Base-by-base conservation (phyloP, 2,329 filamentous ascomycete species). In the Talaromyces sp. region DNA sequence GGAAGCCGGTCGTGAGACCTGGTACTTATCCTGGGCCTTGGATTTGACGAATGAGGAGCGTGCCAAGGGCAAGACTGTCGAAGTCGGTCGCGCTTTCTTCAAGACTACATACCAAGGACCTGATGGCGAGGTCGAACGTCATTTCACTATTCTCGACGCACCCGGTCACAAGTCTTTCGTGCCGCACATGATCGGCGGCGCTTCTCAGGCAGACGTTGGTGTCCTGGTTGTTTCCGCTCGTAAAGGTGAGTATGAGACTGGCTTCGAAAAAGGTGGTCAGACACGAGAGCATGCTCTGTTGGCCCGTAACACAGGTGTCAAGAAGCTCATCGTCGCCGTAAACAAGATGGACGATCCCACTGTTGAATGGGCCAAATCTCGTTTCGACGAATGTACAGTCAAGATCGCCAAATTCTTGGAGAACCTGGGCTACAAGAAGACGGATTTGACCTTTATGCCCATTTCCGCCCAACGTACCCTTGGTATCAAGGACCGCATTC, bases 341-440 rank as follows among this genome's bases (percentile, higher is more conserved):
- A 99, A 99, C 86, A 99, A 99, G 84, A 99, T 99, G 96, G 95
- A 99, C 74, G 95, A 99, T 75, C 83, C 89, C 11, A 99, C 95
- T 2, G 96, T 99, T 58, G 86, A 96, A 73, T 99, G 96, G 96
- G 95, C 90, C 61, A 87, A 97, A 70, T 90, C 91, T 44, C 88
- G 95, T 62, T 99, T 92, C 81, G 88, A 91, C 72, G 95, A 99
- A 79, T 99, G 95, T 78, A 93, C 88, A 3, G 88, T 88, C 68
- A 99, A 98, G 81, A 86, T 99, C 57, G 79, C 87, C 16, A 85
- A 88, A 68, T 98, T 96, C 83, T 80, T 99, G 66, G 96, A 96
- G 81, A 90, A 87, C 60, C 89, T 96, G 11, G 93, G 93, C 28
- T 98, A 96, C 82, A 96, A 96, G 79, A 97, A 97, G 84, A 92